Conservation (phyloP, 2,329 filamentous ascomycete species). For the Cercospora sojina region DNA sequence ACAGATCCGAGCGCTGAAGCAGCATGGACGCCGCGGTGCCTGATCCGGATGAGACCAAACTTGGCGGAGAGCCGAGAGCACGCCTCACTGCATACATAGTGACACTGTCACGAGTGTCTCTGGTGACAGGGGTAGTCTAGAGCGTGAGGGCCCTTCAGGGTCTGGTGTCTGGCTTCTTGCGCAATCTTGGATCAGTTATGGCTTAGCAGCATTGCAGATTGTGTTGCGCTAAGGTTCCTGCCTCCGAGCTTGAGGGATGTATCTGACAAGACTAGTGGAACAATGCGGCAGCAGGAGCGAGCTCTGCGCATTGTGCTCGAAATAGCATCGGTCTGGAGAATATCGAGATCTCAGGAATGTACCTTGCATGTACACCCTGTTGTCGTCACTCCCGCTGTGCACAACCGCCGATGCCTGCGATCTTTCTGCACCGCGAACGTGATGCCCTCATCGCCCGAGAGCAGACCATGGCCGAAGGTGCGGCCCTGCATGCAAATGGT, state of each 20-base stretch:
- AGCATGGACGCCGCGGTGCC: neutral
- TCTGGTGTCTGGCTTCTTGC: conserved; percentile 1
- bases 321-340: neutral
- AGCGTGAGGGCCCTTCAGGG: neutral
- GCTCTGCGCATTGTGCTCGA: neutral
- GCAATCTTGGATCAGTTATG: neutral
- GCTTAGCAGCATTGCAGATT: neutral
- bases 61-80: neutral
- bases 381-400: neutral
- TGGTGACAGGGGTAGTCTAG: conserved; percentile 3
- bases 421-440: neutral
- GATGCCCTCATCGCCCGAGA: neutral
- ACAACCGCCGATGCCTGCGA: neutral
- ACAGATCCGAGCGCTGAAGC: neutral
- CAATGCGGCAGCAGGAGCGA: neutral
- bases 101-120: neutral
- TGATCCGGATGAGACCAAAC: neutral
- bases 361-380: neutral
- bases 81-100: neutral
- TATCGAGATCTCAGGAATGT: neutral
- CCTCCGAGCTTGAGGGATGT: neutral
- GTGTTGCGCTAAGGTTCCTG: neutral
- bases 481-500: neutral
- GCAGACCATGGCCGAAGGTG: neutral
- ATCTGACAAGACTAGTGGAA: neutral